A percentile compares a stretch with the other conserved stretches of the same genome.
Conservation (phyloP, 2,329 filamentous ascomycete genomes). For the Fusarium nematophilum region DNA sequence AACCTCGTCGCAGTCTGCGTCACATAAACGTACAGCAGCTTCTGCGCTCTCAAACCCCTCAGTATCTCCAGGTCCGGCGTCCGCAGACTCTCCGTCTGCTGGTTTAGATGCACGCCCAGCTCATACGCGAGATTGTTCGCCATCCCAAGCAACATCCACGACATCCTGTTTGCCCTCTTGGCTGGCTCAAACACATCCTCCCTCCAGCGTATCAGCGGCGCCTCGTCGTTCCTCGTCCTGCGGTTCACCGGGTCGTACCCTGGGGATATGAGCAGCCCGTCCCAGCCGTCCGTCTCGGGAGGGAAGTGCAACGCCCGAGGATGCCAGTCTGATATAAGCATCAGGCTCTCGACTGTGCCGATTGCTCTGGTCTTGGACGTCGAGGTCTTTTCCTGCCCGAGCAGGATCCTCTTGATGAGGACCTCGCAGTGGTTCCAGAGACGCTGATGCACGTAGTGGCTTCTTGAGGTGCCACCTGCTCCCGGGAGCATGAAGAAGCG, state of each 20-base stretch:
- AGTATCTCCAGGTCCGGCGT: neutral
- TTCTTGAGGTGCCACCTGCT: conserved; percentile 32
- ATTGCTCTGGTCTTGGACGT: conserved; percentile 32
- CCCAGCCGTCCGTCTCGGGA: conserved; percentile 40
- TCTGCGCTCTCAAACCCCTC: conserved; percentile 21
- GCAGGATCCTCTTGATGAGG: conserved; percentile 31
- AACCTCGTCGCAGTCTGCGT: conserved; percentile 29
- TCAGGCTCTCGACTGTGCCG: conserved; percentile 34
- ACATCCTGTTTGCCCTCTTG: conserved; percentile 41
- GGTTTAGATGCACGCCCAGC: conserved; percentile 30
- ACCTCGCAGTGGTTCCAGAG: conserved; percentile 38
- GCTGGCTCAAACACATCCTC: conserved; percentile 43
- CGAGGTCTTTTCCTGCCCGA: conserved; percentile 37
- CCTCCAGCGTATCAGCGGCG: conserved; percentile 37
- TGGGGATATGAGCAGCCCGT: conserved; percentile 31
- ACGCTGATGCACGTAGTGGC: conserved; percentile 31
- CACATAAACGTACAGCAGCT: conserved; percentile 35
- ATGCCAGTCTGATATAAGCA: conserved; percentile 42
- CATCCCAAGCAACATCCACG: conserved; percentile 43
- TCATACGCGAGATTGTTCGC: conserved; percentile 36
- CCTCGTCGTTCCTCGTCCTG: conserved; percentile 30
- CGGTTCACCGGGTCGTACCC: conserved; percentile 34
- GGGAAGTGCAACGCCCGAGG: conserved; percentile 37
- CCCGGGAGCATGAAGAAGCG: conserved; percentile 38
- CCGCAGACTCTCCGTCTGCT: neutral